Evolutionary conservation across 148 eudicot species (phyloP).

Genomic region (Fagopyrum tataricum): DNA sequence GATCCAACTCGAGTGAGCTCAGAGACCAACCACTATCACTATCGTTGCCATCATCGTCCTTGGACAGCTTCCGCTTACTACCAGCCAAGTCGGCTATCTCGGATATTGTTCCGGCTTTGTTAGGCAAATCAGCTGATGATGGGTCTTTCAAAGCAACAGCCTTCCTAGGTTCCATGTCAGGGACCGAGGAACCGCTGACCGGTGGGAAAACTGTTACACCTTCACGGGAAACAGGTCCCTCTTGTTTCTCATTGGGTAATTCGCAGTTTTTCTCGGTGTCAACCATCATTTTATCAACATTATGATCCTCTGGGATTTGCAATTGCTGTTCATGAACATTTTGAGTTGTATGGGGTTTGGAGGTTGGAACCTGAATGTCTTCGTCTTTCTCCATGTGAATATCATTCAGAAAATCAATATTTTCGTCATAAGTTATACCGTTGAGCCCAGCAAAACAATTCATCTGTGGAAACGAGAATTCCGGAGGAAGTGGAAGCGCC

Average conservation of each 20-base stretch:
- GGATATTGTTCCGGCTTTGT: not conserved
- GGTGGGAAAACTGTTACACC: conserved; percentile 9
- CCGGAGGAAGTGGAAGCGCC: conserved; percentile 48
- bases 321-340: conserved; percentile 7
- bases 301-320: not conserved
- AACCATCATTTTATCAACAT: conserved; percentile 26
- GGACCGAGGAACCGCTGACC: not conserved
- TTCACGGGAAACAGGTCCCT: not conserved
- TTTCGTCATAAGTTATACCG: conserved; percentile 17
- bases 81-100: not conserved
- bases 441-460: conserved; percentile 17
- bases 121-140: not conserved
- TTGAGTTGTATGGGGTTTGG: conserved; percentile 17
- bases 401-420: conserved; percentile 42
- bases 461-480: conserved; percentile 26
- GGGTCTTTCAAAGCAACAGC: not conserved
- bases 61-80: not conserved
- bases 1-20: conserved; percentile 7
- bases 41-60: not conserved
- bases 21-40: not conserved
- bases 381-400: conserved; percentile 39
- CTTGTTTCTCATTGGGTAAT: conserved; percentile 13
- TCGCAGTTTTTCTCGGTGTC: conserved; percentile 20
- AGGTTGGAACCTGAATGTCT: conserved; percentile 23
- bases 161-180: conserved; percentile 10